Conservation (phyloP, 768 basidiomycete genomes). For the Chalciporus chontae region DNA sequence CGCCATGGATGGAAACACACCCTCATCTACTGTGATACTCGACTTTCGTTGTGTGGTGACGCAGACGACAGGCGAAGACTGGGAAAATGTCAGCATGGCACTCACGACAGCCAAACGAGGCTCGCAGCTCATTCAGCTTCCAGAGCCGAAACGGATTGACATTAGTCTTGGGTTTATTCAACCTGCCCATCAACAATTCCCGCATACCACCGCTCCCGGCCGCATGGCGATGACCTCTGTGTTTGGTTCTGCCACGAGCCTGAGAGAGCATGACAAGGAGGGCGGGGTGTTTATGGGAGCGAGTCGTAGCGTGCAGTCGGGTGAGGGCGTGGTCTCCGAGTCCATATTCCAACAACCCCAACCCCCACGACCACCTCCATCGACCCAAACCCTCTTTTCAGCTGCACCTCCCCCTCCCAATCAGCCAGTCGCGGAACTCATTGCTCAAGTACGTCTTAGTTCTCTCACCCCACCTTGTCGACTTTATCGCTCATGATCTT, state of each 20-base stretch:
- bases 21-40: conserved; percentile 15
- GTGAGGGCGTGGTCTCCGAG: too few species aligned
- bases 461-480: neutral
- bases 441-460: conserved; percentile 7
- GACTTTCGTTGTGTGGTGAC: conserved; percentile 28
- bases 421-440: conserved; percentile 9
- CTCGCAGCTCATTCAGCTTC: conserved; percentile 18
- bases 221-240: too few species aligned
- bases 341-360: too few species aligned
- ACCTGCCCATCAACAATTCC: neutral
- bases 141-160: conserved; percentile 19
- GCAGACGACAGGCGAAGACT: conserved; percentile 31
- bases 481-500: neutral
- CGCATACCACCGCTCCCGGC: too few species aligned
- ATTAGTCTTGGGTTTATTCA: conserved; percentile 6
- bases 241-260: too few species aligned
- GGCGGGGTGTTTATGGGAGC: too few species aligned
- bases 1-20: conserved; percentile 6
- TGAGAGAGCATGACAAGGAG: too few species aligned
- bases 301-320: too few species aligned
- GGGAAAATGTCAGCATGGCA: conserved; percentile 23
- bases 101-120: conserved; percentile 24
- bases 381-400: too few species aligned
- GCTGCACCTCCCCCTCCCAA: neutral
- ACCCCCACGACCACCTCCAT: too few species aligned